Evolutionary conservation across 1,284 basidiomycete species (phyloP).

Genomic region (Tremellales sp.): DNA sequence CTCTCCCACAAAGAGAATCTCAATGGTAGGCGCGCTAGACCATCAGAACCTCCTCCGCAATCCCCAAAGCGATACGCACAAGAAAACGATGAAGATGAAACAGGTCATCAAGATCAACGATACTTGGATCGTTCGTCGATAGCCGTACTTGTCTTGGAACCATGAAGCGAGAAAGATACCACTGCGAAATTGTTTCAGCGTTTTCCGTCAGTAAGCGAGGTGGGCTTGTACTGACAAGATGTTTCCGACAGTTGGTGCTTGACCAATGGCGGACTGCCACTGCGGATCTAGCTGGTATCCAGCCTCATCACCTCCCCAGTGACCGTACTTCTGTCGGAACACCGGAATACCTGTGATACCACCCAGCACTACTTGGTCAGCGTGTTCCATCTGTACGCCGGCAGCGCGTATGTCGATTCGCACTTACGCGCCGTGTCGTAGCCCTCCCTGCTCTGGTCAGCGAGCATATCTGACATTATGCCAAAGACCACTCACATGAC

Average conservation of each 20-base stretch:
- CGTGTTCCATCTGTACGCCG: neutral
- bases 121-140: constrained; percentile 20
- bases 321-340: constrained; percentile 7
- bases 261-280: constrained; percentile 26
- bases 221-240: constrained; percentile 14
- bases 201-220: neutral
- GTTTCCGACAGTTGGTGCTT: constrained; percentile 18
- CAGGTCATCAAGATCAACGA: constrained; percentile 30
- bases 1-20: constrained; percentile 33
- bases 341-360: neutral
- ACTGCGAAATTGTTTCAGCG: constrained; percentile 1
- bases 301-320: neutral
- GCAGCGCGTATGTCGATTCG: neutral
- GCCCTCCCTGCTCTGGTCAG: neutral
- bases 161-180: constrained; percentile 21
- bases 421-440: neutral
- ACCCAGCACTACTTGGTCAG: neutral
- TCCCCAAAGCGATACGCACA: constrained; percentile 11
- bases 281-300: constrained; percentile 25
- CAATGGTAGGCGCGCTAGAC: constrained; percentile 31
- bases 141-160: constrained; percentile 24
- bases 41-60: constrained; percentile 9
- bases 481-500: constrained; percentile 29
- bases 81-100: constrained; percentile 41
- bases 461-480: too few relatives aligned